These are phyloP conservation scores for Linnemannia exigua DNA, from an alignment of 192 early-diverging fungal species.

Conservation along the genomic window DNA sequence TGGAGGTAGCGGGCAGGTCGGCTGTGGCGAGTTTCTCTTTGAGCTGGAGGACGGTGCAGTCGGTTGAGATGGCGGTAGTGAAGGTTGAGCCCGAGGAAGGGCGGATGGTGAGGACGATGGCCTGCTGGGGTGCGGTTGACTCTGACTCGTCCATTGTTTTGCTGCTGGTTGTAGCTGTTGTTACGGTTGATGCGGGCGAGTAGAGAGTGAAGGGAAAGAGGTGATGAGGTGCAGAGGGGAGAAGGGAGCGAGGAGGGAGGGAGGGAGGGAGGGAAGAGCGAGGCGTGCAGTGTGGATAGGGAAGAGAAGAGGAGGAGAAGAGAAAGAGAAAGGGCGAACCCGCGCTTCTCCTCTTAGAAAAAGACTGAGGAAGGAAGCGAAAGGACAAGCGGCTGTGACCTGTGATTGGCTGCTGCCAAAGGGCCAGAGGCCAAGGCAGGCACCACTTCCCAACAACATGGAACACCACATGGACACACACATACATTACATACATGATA, in stretches of 20 bases:
- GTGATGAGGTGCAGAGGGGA: constrained; percentile 8
- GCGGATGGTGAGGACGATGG: constrained; percentile 65
- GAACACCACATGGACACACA: neutral
- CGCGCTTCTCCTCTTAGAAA: neutral
- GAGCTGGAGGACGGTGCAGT: constrained; percentile 74
- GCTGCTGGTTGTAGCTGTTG: neutral
- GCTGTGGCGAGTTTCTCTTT: constrained; percentile 78
- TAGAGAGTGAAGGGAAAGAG: neutral
- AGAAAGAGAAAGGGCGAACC: neutral
- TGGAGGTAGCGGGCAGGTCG: constrained; percentile 69
- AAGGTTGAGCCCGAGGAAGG: constrained; percentile 66
- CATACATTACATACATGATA: neutral
- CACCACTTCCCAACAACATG: neutral
- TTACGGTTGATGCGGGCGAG: neutral
- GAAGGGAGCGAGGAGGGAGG: neutral
- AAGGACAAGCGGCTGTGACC: neutral
- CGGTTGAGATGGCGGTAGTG: constrained; percentile 62
- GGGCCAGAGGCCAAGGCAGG: too few species aligned
- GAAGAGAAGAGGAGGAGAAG: neutral
- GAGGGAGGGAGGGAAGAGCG: neutral
- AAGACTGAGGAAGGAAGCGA: neutral
- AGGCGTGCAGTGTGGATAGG: neutral
- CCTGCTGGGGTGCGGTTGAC: constrained; percentile 29
- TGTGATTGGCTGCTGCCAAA: neutral
- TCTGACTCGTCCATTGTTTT: constrained; percentile 46